A percentile compares a stretch with the other conserved stretches of the same genome.
phyloP scores from a whole-genome alignment of 108 stramenopile genomes.

The Skeletonema marinoi region DNA sequence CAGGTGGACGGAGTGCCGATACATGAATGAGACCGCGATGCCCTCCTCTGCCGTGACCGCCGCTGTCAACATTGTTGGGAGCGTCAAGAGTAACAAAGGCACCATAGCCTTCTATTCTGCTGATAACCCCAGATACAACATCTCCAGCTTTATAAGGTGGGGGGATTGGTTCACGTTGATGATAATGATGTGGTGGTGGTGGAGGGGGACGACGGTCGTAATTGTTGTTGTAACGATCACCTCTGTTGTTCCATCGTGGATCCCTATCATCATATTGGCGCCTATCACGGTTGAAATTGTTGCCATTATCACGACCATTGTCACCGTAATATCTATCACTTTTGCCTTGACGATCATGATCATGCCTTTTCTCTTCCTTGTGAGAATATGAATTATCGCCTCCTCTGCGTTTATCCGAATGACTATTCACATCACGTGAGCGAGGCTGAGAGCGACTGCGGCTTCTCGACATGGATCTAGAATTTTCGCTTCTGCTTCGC shows the following conservation, averaged over 20 bases:
- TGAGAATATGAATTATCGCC: not conserved
- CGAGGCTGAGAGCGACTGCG: not conserved
- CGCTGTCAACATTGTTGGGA: constrained; percentile 7
- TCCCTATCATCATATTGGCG: not conserved
- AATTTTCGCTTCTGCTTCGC: not conserved
- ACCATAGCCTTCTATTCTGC: constrained; percentile 80
- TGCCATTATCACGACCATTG: constrained; percentile 4
- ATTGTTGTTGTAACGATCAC: not conserved
- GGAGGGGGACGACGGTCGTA: not conserved
- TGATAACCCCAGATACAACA: constrained; percentile 62
- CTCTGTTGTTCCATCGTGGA: not conserved
- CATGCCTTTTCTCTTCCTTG: not conserved
- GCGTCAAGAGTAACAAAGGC: constrained; percentile 68
- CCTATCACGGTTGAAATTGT: not conserved
- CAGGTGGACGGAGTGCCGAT: constrained; percentile 55
- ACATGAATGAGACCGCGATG: constrained; percentile 68
- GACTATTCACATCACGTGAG: not conserved
- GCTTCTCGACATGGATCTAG: not conserved
- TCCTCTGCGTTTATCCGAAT: not conserved
- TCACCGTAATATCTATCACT: not conserved
- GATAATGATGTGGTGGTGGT: constrained; percentile 6
- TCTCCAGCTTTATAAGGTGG: constrained; percentile 45
- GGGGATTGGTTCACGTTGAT: constrained; percentile 2
- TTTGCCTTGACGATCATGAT: not conserved
- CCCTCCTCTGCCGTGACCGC: not conserved